phyloP scores from a whole-genome alignment of 2,329 filamentous ascomycete genomes.

The Elsinoe batatas region DNA sequence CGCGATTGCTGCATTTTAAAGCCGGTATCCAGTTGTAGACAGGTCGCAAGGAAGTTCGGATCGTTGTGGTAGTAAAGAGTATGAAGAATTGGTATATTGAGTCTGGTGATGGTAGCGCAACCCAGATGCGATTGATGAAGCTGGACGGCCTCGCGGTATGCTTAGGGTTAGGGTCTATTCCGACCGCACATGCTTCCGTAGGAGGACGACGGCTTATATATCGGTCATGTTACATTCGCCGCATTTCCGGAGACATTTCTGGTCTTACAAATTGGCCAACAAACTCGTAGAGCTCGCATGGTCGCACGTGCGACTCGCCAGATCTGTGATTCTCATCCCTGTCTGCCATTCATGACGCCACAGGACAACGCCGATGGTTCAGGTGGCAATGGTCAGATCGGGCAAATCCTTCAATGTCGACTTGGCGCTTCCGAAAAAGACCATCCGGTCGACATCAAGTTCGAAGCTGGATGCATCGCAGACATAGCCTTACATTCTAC shows the following conservation, averaged over 20 bases:
- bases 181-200: too few species aligned
- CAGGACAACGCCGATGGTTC: too few species aligned
- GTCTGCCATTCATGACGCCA: too few species aligned
- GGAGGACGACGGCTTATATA: neutral
- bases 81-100: too few species aligned
- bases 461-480: neutral
- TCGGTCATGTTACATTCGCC: neutral
- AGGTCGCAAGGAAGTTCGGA: neutral
- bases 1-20: neutral
- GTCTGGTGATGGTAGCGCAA: too few species aligned
- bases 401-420: neutral
- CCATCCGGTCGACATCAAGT: neutral
- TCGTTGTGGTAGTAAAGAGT: too few species aligned
- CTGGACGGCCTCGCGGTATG: neutral
- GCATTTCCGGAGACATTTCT: too few species aligned
- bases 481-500: neutral
- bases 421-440: neutral
- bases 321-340: too few species aligned
- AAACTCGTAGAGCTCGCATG: too few species aligned
- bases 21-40: neutral
- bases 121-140: too few species aligned
- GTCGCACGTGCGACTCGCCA: too few species aligned
- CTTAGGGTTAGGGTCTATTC: neutral
- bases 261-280: too few species aligned
- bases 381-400: neutral